phyloP scores from a whole-genome alignment of 768 basidiomycete genomes.

The Fomitopsis serialis region DNA sequence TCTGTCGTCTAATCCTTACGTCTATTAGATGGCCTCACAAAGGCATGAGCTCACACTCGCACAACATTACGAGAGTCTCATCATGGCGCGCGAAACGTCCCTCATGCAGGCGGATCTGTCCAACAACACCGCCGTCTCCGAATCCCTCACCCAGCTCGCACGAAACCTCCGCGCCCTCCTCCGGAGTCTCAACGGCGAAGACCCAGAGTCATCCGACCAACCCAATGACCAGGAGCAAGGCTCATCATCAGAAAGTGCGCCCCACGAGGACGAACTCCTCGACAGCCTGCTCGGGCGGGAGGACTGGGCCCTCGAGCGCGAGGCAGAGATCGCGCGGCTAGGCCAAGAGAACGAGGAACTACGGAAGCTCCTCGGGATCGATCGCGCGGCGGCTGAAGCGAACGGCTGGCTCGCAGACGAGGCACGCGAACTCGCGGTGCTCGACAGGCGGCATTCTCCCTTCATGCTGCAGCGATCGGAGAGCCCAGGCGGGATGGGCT shows the following conservation, averaged over 20 bases:
- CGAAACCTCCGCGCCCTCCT: conserved; percentile 67
- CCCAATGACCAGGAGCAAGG: neutral
- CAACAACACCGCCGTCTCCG: conserved; percentile 51
- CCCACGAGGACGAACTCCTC: conserved; percentile 40
- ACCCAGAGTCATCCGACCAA: conserved; percentile 16
- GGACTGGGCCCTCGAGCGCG: conserved; percentile 89
- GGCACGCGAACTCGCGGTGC: conserved; percentile 30
- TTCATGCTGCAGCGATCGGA: neutral
- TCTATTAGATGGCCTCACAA: conserved; percentile 78
- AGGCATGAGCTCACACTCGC: conserved; percentile 84
- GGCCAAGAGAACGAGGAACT: conserved; percentile 80
- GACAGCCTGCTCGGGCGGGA: conserved; percentile 30
- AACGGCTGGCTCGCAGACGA: conserved; percentile 46
- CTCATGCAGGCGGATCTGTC: conserved; percentile 50
- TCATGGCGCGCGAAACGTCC: conserved; percentile 60
- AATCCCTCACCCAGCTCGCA: conserved; percentile 69
- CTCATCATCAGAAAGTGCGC: conserved; percentile 20
- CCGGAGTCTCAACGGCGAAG: conserved; percentile 64
- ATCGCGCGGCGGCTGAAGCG: conserved; percentile 45
- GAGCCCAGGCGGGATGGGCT: conserved; percentile 2
- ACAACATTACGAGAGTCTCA: conserved; percentile 84
- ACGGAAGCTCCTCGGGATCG: conserved; percentile 71
- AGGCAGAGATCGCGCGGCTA: conserved; percentile 78
- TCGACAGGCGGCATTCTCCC: conserved; percentile 6
- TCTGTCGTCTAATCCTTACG: neutral